Conservation (phyloP, 1,139 yeast genomes). For the Lodderomyces jiufengensis region DNA sequence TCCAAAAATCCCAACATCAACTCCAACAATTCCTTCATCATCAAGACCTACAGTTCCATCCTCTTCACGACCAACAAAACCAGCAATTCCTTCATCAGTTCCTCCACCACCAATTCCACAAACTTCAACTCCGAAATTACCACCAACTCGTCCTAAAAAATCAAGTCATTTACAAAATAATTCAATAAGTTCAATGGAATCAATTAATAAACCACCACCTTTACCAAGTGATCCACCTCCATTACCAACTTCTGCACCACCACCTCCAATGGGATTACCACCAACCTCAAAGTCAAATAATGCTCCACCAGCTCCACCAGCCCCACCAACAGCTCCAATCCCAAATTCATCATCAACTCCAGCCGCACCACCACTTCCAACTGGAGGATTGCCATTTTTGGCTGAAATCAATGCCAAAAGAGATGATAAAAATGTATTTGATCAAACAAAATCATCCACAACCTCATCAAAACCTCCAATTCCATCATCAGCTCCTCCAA, state of each 20-base stretch:
- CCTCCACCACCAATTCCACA: slow-evolving; percentile 17
- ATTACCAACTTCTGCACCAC: slow-evolving; percentile 19
- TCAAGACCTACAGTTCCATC: slow-evolving; percentile 25
- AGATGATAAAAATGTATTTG: slow-evolving; percentile 59
- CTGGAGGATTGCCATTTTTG: slow-evolving; percentile 43
- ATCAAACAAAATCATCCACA: slow-evolving; percentile 20
- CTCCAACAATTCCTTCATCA: slow-evolving; percentile 25
- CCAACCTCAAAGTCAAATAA: not conserved
- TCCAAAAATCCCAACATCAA: slow-evolving; percentile 22
- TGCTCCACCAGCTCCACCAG: slow-evolving; percentile 2
- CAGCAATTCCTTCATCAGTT: slow-evolving; percentile 22
- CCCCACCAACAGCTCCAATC: not conserved
- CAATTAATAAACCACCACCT: slow-evolving; percentile 15
- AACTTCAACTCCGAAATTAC: slow-evolving; percentile 24
- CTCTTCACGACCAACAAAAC: slow-evolving; percentile 20
- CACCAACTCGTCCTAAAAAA: slow-evolving; percentile 30
- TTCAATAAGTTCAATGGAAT: slow-evolving; percentile 19
- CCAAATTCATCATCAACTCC: slow-evolving; percentile 14
- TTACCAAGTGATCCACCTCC: slow-evolving; percentile 15
- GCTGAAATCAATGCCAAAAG: slow-evolving; percentile 56
- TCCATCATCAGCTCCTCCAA: slow-evolving; percentile 6
- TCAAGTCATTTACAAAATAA: slow-evolving; percentile 27
- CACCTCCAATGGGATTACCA: slow-evolving; percentile 14
- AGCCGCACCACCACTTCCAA: slow-evolving; percentile 21
- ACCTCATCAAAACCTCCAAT: slow-evolving; percentile 7